Base-by-base conservation (phyloP, 2,329 filamentous ascomycete species). In the Kalmusia sp. region DNA sequence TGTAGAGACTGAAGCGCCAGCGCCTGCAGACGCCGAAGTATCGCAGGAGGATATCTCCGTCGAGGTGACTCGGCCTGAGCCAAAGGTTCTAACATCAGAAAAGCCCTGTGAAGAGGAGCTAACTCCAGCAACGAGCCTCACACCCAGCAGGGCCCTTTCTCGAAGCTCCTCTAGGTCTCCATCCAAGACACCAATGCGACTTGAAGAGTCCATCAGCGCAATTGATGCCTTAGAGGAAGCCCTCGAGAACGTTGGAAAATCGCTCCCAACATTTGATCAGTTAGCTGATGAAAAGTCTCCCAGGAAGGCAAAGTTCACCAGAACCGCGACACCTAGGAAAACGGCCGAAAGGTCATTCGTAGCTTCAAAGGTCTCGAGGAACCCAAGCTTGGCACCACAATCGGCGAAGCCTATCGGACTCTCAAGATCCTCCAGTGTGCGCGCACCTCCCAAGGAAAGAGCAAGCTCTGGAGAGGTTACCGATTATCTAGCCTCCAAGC, bases 141-240 rank as follows among this genome's bases (percentile, higher is more conserved):
- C 57, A 22, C 58, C 66, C 7, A 65, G 54, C 40, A 58, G 67
- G 35, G 59, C 63, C 21, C 54, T 57, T 9, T 68, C 62, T 3
- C 61, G 63, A 35, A 69, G 60, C 19, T 50, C 59, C 12, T 59
- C 58, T 4, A 51, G 43, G 24, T 57, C 60, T 35, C 62, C 63
- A 1, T 62, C 66, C 11, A 70, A 61, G 48, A 65, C 65, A 19
- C 68, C 71, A 8, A 72, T 74, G 62, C 69, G 68, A 6, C 63
- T 74, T 24, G 77, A 81, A 57, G 76, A 80, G 52, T 79, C 80
- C 2, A 78, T 83, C 25, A 76, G 78, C 49, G 81, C 79, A 4
- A 72, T 82, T 30, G 81, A 84, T 58, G 77, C 75, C 2, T 72
- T 82, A 6, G 80, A 83, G 51, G 80, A 84, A 49, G 80, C 78